Base-by-base conservation (phyloP, 2,329 filamentous ascomycete genomes). In the Diaporthe humulicola region DNA sequence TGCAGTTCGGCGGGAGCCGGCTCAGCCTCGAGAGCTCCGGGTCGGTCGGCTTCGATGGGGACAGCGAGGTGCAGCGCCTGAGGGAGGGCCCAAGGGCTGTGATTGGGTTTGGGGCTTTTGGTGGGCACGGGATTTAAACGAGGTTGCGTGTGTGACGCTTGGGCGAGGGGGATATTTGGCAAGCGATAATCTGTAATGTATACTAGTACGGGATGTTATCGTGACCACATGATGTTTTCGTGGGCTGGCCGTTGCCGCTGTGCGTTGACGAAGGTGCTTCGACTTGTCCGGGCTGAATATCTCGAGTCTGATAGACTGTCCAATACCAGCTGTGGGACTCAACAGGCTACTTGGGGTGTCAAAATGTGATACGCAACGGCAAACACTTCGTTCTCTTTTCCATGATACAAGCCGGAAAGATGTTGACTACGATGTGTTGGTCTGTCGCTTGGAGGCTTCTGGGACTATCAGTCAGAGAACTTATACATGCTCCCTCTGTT, bases 1-100 rank as follows among this genome's bases (percentile, higher is more conserved):
- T 87, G 57, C 84, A 83, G 54, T 81, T 78, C 7, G 79, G 78
- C 33, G 75, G 75, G 15, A 42, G 76, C 69, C 58, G 69, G 57
- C 60, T 64, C 45, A 75, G 71, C 40, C 45, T 73, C 58, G 74
- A 76, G 64, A 73, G 74, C 57, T 50, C 45, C 4, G 42, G 40
- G 28, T 50, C 64, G 25, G 73, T 17, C n/a, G 74, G 69, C 5
- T 56, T 75, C n/a, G 48, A 69, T 5, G 74, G 74, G 38, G 74
- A 75, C 40, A 58, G 69, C 19, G 74, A 75, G 74, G 71, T 75
- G 19, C 64, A 67, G 45, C 72, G 40, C 40, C 33, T 74, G 56
- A 74, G 73, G 70, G 30, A 74, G 22, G 50, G 73, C 28, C 75
- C 75, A 9, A 28, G 75, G 61, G 48, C 75, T 12, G 73, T 76